Percentiles rank a stretch among this genome's conserved stretches.
Conservation (phyloP, 202 grass and related monocot genomes). For the Zizania palustris region DNA sequence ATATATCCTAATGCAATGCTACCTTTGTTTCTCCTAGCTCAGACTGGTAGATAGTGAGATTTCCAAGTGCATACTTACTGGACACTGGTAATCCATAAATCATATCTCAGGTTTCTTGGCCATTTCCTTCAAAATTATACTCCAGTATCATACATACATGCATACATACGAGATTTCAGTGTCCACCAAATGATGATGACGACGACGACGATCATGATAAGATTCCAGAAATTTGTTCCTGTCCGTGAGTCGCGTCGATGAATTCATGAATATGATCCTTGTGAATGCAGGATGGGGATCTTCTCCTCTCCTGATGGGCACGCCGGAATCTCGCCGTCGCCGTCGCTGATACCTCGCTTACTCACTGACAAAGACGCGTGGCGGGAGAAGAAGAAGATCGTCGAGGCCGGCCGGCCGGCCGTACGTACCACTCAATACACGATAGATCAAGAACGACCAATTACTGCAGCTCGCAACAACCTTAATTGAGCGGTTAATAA, state of each 20-base stretch:
- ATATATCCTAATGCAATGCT: too few relatives aligned
- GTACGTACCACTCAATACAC: too few relatives aligned
- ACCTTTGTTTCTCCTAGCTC: not conserved
- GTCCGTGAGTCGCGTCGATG: not conserved
- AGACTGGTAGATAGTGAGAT: not conserved
- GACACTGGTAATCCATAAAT: not conserved
- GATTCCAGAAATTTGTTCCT: not conserved
- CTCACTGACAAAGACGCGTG: too few relatives aligned
- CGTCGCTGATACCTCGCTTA: not conserved
- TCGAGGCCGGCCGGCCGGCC: too few relatives aligned
- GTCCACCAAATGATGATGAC: too few relatives aligned
- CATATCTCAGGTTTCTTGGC: not conserved
- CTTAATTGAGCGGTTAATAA: not conserved
- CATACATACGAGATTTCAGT: too few relatives aligned
- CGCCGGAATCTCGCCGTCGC: slow-evolving; percentile 1
- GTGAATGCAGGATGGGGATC: slow-evolving; percentile 25
- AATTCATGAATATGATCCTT: not conserved
- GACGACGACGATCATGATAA: not conserved
- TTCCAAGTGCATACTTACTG: not conserved
- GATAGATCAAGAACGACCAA: not conserved
- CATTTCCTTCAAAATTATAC: not conserved
- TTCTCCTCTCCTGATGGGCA: not conserved
- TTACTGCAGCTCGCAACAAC: not conserved
- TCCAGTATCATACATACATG: too few relatives aligned
- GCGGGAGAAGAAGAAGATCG: not conserved